A percentile compares a stretch with the other conserved stretches of the same genome.
phyloP scores from a whole-genome alignment of 305 asterid genomes.

The Solanum hybrid region DNA sequence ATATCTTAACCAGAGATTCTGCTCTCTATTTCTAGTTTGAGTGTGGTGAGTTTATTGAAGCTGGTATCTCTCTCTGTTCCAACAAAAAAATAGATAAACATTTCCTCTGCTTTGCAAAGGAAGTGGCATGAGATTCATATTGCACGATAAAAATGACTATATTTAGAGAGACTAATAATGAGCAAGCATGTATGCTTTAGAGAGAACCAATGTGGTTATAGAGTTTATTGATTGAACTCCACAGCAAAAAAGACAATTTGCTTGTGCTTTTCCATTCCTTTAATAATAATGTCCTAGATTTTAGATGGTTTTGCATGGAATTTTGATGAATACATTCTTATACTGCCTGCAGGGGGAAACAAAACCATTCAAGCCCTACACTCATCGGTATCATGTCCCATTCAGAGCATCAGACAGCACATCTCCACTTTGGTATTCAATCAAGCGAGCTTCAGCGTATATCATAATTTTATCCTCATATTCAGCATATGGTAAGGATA shows the following conservation, averaged over 20 bases:
- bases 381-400: conserved; percentile 57
- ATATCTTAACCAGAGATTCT: not conserved
- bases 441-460: conserved; percentile 82
- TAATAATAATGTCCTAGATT: not conserved
- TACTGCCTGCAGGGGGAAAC: conserved; percentile 62
- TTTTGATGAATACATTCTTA: not conserved
- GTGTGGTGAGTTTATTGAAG: not conserved
- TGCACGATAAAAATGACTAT: not conserved
- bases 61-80: not conserved
- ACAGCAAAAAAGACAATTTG: not conserved
- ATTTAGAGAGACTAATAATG: not conserved
- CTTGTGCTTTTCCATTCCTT: not conserved
- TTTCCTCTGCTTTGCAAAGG: not conserved
- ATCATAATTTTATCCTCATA: conserved; percentile 78
- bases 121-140: not conserved
- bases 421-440: conserved; percentile 72
- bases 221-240: not conserved
- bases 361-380: conserved; percentile 63
- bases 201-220: not conserved
- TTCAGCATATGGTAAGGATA: conserved; percentile 63
- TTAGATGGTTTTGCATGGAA: not conserved
- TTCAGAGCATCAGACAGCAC: conserved; percentile 55
- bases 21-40: not conserved
- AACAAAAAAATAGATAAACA: not conserved
- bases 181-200: not conserved